Conservation (phyloP, 495 filamentous ascomycete genomes). For the Aspergillus ostianus region DNA sequence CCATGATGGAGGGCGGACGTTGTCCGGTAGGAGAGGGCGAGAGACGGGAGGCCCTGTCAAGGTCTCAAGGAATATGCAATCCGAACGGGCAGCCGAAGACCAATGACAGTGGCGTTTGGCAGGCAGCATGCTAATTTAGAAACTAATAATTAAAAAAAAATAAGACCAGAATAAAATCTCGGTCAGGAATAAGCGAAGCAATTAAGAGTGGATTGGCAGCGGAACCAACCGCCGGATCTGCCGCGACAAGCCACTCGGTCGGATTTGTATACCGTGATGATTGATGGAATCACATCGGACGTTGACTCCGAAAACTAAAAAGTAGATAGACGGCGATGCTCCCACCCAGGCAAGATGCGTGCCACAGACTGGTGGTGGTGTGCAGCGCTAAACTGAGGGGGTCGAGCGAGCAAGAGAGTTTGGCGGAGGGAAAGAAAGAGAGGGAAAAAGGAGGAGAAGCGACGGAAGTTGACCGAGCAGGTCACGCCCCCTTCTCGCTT, state of each 20-base stretch:
- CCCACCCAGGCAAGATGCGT: no score
- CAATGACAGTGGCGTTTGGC: no score
- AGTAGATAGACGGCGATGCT: no score
- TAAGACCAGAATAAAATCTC: neutral
- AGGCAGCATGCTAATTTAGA: neutral
- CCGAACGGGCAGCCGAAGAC: no score
- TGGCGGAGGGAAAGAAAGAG: neutral
- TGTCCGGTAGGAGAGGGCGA: conserved; percentile 6
- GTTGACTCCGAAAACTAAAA: no score
- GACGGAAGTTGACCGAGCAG: conserved; percentile 28
- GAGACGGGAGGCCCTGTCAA: neutral
- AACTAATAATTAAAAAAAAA: neutral
- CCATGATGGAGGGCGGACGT: conserved; percentile 10
- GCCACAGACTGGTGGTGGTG: no score
- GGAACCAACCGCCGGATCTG: conserved; percentile 9
- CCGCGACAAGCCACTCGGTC: neutral
- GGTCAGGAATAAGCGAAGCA: neutral
- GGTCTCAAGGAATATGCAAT: neutral
- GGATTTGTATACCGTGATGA: neutral
- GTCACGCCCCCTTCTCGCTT: conserved; percentile 10
- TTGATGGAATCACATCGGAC: neutral
- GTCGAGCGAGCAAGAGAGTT: neutral
- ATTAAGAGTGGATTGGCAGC: neutral
- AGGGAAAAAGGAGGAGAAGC: neutral
- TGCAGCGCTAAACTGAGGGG: no score